Conservation (phyloP, 2,329 filamentous ascomycete species). For the Diaporthe vexans region DNA sequence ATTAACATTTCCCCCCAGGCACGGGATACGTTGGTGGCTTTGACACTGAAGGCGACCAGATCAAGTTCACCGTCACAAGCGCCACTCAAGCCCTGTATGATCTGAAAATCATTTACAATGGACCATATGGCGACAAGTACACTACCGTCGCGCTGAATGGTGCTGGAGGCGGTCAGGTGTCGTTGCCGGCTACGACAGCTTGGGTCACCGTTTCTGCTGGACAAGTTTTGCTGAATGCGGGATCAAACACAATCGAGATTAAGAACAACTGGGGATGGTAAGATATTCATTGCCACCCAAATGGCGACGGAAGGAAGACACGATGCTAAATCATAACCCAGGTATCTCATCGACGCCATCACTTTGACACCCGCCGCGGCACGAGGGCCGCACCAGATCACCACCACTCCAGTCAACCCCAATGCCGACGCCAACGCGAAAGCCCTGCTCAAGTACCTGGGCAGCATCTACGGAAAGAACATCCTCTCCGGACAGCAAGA, state of each 20-base stretch:
- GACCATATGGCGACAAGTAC: constrained; percentile 1
- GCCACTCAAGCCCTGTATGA: constrained; percentile 57
- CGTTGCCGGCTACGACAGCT: constrained; percentile 19
- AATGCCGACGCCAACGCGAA: constrained; percentile 54
- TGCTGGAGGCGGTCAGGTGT: constrained; percentile 11
- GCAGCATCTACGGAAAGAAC: constrained; percentile 43
- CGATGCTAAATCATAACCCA: background rate
- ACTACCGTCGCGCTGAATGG: constrained; percentile 22
- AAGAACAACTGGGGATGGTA: constrained; percentile 29
- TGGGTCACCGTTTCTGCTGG: constrained; percentile 16
- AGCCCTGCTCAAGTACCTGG: constrained; percentile 57
- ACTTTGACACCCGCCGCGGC: constrained; percentile 46
- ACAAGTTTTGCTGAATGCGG: constrained; percentile 10
- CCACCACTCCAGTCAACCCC: constrained; percentile 49
- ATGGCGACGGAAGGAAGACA: no score
- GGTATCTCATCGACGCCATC: constrained; percentile 53
- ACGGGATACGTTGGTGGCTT: constrained; percentile 63
- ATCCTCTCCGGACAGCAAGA: constrained; percentile 65
- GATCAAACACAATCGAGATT: constrained; percentile 9
- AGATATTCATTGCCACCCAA: no score
- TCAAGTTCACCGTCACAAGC: constrained; percentile 58
- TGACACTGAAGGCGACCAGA: constrained; percentile 56
- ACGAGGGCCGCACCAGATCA: constrained; percentile 11
- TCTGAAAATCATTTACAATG: constrained; percentile 50
- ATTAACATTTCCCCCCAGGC: constrained; percentile 47